A percentile compares a stretch with the other conserved stretches of the same genome.
Conservation (phyloP, 305 asterid genomes). For the Petunia hybrid region DNA sequence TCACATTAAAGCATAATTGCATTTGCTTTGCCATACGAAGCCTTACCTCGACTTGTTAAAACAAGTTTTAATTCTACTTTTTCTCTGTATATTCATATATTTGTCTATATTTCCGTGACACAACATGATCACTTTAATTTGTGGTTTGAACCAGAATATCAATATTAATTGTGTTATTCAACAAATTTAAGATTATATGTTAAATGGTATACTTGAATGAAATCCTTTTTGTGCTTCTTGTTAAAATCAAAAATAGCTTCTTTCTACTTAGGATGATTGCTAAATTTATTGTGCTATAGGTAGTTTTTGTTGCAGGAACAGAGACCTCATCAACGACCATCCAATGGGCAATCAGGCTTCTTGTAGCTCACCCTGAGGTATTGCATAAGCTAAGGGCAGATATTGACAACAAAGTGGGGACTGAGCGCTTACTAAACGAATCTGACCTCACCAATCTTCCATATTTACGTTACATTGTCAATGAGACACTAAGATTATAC, state of each 20-base stretch:
- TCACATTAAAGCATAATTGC: not conserved
- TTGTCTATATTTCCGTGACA: not conserved
- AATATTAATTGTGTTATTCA: not conserved
- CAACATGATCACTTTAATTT: not conserved
- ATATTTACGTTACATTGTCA: constrained; percentile 36
- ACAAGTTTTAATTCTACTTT: not conserved
- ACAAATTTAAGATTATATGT: not conserved
- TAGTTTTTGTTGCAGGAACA: constrained; percentile 40
- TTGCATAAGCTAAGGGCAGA: constrained; percentile 36
- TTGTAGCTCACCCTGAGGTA: constrained; percentile 39
- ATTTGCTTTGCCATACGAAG: constrained; percentile 3
- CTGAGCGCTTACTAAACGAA: constrained; percentile 28
- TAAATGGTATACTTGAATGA: no score
- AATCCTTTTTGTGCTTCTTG: not conserved
- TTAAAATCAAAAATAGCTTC: not conserved
- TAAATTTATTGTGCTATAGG: constrained; percentile 7
- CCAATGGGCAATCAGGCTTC: constrained; percentile 43
- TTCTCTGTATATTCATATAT: not conserved
- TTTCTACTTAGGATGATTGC: not conserved
- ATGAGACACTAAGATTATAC: constrained; percentile 45
- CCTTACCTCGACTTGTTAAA: not conserved
- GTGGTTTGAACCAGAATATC: not conserved
- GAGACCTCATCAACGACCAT: constrained; percentile 37
- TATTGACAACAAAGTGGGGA: constrained; percentile 35
- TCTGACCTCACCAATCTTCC: constrained; percentile 36